A percentile compares a stretch with the other conserved stretches of the same genome.
Evolutionary conservation across 805 yeast species (phyloP).

Genomic region (Monosporozyma siamensis): DNA sequence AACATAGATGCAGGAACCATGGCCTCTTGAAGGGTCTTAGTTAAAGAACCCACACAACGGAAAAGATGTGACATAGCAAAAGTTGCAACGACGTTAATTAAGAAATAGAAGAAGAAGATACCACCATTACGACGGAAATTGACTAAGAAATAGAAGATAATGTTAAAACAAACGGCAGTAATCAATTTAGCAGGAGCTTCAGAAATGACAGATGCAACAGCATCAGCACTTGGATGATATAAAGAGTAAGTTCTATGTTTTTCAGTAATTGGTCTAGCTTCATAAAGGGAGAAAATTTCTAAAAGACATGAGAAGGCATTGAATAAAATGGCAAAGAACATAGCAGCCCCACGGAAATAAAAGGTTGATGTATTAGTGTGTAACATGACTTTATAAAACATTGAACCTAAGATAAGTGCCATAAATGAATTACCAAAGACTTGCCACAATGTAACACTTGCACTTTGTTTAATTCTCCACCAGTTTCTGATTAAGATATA

Average conservation of each 20-base stretch:
- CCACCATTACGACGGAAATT: conserved; percentile 46
- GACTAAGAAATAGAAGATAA: conserved; percentile 44
- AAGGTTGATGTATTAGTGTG: conserved; percentile 36
- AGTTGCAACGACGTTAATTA: conserved; percentile 37
- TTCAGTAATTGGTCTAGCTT: conserved; percentile 48
- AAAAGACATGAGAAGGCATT: conserved; percentile 52
- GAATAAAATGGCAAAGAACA: conserved; percentile 59
- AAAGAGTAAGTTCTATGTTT: conserved; percentile 49
- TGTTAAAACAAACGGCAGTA: conserved; percentile 40
- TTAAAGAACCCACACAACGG: conserved; percentile 43
- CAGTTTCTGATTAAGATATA: conserved; percentile 38
- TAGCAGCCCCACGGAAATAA: conserved; percentile 49
- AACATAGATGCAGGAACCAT: conserved; percentile 50
- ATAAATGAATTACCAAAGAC: conserved; percentile 40
- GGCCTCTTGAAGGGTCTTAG: conserved; percentile 41
- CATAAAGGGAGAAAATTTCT: conserved; percentile 47
- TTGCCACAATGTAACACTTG: conserved; percentile 37
- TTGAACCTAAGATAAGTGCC: conserved; percentile 48
- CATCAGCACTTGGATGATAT: conserved; percentile 53
- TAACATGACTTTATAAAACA: conserved; percentile 42
- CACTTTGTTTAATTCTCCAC: conserved; percentile 42
- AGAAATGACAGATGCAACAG: conserved; percentile 42
- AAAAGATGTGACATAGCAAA: conserved; percentile 47
- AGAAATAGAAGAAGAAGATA: conserved; percentile 42
- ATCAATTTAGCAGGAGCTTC: conserved; percentile 43